Conservation (phyloP, 495 filamentous ascomycete species). For the Xylaria curta region DNA sequence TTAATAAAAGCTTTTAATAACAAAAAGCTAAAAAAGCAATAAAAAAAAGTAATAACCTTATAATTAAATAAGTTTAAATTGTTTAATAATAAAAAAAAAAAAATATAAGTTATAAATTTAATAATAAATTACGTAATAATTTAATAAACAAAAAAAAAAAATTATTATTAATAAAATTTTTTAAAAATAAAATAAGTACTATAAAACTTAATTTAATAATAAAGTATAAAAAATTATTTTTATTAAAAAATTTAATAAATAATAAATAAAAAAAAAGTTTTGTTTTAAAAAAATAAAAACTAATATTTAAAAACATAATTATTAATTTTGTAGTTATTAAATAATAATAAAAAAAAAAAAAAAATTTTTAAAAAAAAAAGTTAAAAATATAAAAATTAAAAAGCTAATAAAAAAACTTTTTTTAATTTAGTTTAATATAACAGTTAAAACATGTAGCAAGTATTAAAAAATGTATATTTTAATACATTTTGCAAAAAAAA, state of each 20-base stretch:
- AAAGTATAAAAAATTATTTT: background rate
- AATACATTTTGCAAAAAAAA: too few relatives aligned
- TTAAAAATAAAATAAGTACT: background rate
- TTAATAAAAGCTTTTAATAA: background rate
- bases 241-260: background rate
- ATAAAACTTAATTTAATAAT: background rate
- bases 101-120: background rate
- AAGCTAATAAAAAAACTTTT: background rate
- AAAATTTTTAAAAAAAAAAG: too few relatives aligned
- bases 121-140: too few relatives aligned
- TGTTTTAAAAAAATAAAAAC: too few relatives aligned
- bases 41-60: background rate
- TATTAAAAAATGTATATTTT: background rate
- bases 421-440: too few relatives aligned
- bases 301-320: too few relatives aligned
- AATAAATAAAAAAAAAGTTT: background rate
- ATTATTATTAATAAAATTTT: background rate
- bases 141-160: background rate
- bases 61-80: background rate
- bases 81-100: background rate
- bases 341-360: too few relatives aligned
- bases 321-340: too few relatives aligned
- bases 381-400: background rate
- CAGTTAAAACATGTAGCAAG: background rate
- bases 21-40: background rate